Evolutionary conservation across 768 basidiomycete species (phyloP), one percentile per base, ranked within the genome.

Genomic region (Obba rivulosa): DNA sequence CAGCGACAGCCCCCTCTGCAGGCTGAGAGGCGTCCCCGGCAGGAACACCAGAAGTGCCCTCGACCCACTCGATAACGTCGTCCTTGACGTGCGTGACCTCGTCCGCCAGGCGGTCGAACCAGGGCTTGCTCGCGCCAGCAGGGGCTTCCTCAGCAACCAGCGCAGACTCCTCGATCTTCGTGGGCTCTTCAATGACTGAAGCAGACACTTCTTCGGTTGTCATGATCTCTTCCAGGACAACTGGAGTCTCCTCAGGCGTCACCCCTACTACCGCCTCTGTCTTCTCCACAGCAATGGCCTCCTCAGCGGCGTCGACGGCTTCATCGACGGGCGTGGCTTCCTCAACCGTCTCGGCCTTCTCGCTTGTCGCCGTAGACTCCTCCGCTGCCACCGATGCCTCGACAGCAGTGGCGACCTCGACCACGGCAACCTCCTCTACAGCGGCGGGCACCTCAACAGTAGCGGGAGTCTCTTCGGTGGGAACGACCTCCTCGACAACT

Each of bases 131-230:
- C n/a, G n/a, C n/a, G n/a, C n/a, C n/a, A 2, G 10, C 47, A 35
- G 40, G n/a, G 7, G 45, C 34, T 21, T 42, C 45, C 20, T 51
- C 45, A n/a, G 43, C 42, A 24, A 43, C 34, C 9, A 34, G 5
- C 8, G 8, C 23, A 43, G 16, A 13, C 20, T 43, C 48, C 2
- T 17, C 34, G 2, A 18, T 23, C n/a, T 17, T 25, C 11, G 41
- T 22, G 14, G 38, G 41, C 34, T 46, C 49, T 35, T 45, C 36
- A 8, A 20, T 21, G 17, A 31, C 34, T 16, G 38, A 4, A 14
- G 18, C 14, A n/a, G n/a, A n/a, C n/a, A n/a, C n/a, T n/a, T n/a
- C n/a, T n/a, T n/a, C n/a, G n/a, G n/a, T n/a, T n/a, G 28, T 13
- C 7, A 31, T 31, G 28, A 13, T 31, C 28, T 31, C 7, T 9